A percentile compares a stretch with the other conserved stretches of the same genome.
Evolutionary conservation across 768 basidiomycete genomes (phyloP).

Genomic region (Cubamyces sp.): DNA sequence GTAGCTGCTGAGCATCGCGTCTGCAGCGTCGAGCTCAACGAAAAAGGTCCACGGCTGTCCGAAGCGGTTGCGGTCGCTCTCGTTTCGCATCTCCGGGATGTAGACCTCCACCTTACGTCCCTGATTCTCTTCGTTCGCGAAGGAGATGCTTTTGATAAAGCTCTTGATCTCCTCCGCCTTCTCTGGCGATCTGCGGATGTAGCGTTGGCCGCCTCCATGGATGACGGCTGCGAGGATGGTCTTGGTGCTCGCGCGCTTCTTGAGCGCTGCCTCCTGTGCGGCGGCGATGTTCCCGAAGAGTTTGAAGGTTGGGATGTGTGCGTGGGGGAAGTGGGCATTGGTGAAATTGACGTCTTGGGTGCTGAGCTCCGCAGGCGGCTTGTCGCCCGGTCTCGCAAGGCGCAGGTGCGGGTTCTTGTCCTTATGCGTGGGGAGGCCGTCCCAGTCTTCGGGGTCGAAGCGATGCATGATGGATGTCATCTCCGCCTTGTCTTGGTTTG

Average conservation of each 20-base stretch:
- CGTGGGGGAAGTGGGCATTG: background rate
- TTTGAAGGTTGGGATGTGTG: background rate
- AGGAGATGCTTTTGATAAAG: background rate
- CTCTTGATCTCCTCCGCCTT: background rate
- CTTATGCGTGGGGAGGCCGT: background rate
- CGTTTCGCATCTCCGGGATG: background rate
- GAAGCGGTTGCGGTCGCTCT: background rate
- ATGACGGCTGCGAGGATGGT: background rate
- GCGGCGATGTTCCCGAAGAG: background rate
- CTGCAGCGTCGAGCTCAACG: background rate
- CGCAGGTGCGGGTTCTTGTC: background rate
- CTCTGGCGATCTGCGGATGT: background rate
- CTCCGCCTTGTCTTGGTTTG: background rate
- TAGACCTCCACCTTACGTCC: background rate
- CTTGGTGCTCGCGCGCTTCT: too few species aligned
- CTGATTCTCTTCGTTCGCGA: background rate
- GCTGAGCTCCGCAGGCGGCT: background rate
- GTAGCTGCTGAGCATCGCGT: background rate
- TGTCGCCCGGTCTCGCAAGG: background rate
- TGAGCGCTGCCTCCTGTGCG: background rate
- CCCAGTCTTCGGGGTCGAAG: background rate
- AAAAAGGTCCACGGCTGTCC: slow-evolving; percentile 2
- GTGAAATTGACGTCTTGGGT: background rate
- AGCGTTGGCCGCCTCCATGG: background rate
- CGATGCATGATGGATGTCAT: background rate